phyloP scores from a whole-genome alignment of 2,329 filamentous ascomycete species.

The Setomelanomma holmii region DNA sequence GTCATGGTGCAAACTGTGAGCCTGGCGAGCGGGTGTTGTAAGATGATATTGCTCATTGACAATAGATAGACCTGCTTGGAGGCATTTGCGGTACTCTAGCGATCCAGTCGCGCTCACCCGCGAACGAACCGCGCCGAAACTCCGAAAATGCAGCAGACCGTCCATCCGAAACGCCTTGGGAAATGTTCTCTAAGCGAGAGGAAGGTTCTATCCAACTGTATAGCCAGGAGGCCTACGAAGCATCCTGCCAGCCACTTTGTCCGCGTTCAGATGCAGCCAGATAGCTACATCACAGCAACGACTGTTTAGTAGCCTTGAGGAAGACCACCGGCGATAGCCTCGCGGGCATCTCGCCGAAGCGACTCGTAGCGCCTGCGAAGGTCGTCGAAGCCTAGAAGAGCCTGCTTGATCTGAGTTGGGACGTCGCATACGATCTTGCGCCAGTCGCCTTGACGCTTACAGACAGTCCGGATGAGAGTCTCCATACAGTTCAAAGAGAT shows the following conservation, averaged over 20 bases:
- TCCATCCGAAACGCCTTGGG: slow-evolving; percentile 2
- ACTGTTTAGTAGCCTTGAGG: slow-evolving; percentile 22
- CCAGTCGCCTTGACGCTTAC: slow-evolving; percentile 26
- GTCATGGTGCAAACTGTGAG: neutral
- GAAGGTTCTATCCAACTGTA: too few species aligned
- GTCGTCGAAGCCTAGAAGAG: slow-evolving; percentile 25
- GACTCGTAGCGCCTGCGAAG: slow-evolving; percentile 22
- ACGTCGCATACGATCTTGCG: slow-evolving; percentile 28
- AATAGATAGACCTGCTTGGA: neutral
- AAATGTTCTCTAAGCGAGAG: too few species aligned
- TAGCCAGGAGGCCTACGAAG: neutral
- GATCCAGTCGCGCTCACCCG: slow-evolving; percentile 5
- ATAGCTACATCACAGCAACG: neutral
- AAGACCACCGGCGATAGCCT: slow-evolving; percentile 23
- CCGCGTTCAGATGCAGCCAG: neutral
- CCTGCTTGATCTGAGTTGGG: slow-evolving; percentile 22
- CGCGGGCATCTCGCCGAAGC: slow-evolving; percentile 25
- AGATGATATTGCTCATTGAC: neutral
- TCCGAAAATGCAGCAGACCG: slow-evolving; percentile 1
- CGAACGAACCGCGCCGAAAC: slow-evolving; percentile 6
- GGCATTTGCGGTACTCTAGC: neutral
- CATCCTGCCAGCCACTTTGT: neutral
- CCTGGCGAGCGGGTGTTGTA: neutral
- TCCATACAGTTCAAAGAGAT: slow-evolving; percentile 30
- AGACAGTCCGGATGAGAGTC: slow-evolving; percentile 19